Percentiles rank a stretch among this genome's conserved stretches.
These are phyloP conservation scores for Hypoxylon lienhwacheense DNA, from an alignment of 495 filamentous ascomycete species.

Conservation along the genomic window DNA sequence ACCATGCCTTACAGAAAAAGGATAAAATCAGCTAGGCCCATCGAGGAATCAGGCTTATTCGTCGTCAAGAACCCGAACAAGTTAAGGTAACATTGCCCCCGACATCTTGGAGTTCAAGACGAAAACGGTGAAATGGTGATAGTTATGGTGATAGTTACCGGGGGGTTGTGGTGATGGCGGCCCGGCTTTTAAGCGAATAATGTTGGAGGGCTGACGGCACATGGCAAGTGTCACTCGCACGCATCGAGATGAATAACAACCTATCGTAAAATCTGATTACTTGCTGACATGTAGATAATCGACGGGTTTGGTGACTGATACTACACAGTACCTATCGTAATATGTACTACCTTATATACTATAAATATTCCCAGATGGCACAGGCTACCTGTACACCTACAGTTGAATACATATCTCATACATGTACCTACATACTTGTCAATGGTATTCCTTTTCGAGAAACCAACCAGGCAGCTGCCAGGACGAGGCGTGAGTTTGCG, in stretches of 20 bases:
- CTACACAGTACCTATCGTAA: constrained; percentile 4
- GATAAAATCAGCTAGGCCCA: too few relatives aligned
- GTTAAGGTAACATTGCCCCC: constrained; percentile 1
- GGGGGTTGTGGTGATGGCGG: constrained; percentile 21
- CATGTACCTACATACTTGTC: too few relatives aligned
- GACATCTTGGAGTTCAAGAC: not conserved
- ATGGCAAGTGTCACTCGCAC: constrained; percentile 31
- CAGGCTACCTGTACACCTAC: too few relatives aligned
- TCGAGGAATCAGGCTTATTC: too few relatives aligned
- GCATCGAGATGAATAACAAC: constrained; percentile 27
- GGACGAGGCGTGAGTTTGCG: not conserved
- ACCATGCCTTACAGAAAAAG: too few relatives aligned
- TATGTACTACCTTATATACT: not conserved
- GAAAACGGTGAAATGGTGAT: too few relatives aligned
- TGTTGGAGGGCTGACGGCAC: constrained; percentile 31
- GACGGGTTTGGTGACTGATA: constrained; percentile 4
- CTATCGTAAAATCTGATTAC: constrained; percentile 4
- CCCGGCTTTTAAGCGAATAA: constrained; percentile 22
- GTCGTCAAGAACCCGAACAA: not conserved
- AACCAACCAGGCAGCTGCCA: constrained; percentile 2
- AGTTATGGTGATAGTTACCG: too few relatives aligned
- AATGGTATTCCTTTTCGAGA: too few relatives aligned
- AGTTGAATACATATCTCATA: too few relatives aligned
- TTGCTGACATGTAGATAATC: constrained; percentile 1
- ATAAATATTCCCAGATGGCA: constrained; percentile 4